A percentile compares a stretch with the other conserved stretches of the same genome.
Evolutionary conservation across 1,139 yeast species (phyloP).

Genomic region (Suhomyces taliae): DNA sequence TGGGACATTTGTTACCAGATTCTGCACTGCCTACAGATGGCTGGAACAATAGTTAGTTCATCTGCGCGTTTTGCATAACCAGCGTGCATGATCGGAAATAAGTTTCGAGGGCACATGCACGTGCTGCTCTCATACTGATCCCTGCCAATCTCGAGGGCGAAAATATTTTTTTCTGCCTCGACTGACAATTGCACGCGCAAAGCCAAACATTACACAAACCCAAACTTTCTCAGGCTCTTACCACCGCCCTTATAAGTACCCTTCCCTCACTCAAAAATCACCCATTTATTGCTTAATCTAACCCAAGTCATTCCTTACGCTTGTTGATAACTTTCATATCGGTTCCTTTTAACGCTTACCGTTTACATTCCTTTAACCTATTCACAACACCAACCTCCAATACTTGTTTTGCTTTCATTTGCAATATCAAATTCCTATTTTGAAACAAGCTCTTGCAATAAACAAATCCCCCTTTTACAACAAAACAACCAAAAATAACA

Average conservation of each 20-base stretch:
- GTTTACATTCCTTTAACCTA: slow-evolving; percentile 2
- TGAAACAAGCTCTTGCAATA: too few relatives aligned
- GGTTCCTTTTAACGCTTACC: neutral
- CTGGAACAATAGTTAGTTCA: neutral
- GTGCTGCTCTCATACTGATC: too few relatives aligned
- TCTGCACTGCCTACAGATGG: slow-evolving; percentile 1
- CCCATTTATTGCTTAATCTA: slow-evolving; percentile 2
- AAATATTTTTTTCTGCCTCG: neutral
- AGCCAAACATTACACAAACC: slow-evolving; percentile 8
- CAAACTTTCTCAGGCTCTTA: neutral
- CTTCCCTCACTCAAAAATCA: neutral
- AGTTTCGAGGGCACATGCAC: neutral
- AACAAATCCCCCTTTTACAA: neutral
- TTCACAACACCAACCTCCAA: neutral
- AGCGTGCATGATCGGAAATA: neutral
- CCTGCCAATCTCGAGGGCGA: neutral
- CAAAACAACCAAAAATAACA: neutral
- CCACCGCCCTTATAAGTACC: slow-evolving; percentile 4
- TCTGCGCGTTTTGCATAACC: slow-evolving; percentile 5
- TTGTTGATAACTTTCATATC: neutral
- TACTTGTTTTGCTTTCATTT: too few relatives aligned
- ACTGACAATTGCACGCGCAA: slow-evolving; percentile 2
- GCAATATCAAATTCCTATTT: too few relatives aligned
- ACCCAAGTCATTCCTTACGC: slow-evolving; percentile 14
- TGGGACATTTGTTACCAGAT: slow-evolving; percentile 1